Conservation (phyloP, 2,329 filamentous ascomycete genomes). For the Myotisia sp. region DNA sequence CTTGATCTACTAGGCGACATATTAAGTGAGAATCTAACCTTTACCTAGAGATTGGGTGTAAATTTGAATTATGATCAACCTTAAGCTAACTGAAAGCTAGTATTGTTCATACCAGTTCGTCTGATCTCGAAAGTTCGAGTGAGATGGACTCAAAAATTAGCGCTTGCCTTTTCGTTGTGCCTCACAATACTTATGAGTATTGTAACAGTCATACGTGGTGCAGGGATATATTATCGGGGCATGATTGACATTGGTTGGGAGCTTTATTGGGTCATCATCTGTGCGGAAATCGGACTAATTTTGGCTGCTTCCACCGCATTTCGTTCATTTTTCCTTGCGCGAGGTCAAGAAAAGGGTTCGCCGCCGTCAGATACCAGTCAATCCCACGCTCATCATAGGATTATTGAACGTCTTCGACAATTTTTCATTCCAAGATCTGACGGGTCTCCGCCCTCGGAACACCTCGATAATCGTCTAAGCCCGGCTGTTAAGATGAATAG, state of each 20-base stretch:
- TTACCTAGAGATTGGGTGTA: neutral
- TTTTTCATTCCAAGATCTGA: no score
- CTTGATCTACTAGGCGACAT: slow-evolving; percentile 1
- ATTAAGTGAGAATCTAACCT: neutral
- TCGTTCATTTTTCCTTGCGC: slow-evolving; percentile 2
- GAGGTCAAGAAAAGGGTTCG: neutral
- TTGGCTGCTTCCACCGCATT: slow-evolving; percentile 1
- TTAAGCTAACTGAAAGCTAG: neutral
- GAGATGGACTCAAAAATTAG: slow-evolving; percentile 2
- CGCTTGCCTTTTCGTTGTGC: neutral
- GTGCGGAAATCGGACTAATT: neutral
- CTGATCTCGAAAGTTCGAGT: slow-evolving; percentile 1
- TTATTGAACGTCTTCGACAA: no score
- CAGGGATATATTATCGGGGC: slow-evolving; percentile 2
- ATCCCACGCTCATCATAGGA: no score
- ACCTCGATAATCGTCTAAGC: no score
- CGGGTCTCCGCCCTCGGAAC: no score
- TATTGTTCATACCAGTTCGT: slow-evolving; percentile 1
- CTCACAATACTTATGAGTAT: slow-evolving; percentile 4
- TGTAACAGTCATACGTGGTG: slow-evolving; percentile 2
- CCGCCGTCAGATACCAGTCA: no score
- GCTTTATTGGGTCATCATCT: slow-evolving; percentile 3
- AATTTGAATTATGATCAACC: neutral
- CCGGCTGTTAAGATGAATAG: no score
- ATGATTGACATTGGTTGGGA: slow-evolving; percentile 1